phyloP scores from a whole-genome alignment of 495 filamentous ascomycete genomes.

The Elaphomyces granulatus region DNA sequence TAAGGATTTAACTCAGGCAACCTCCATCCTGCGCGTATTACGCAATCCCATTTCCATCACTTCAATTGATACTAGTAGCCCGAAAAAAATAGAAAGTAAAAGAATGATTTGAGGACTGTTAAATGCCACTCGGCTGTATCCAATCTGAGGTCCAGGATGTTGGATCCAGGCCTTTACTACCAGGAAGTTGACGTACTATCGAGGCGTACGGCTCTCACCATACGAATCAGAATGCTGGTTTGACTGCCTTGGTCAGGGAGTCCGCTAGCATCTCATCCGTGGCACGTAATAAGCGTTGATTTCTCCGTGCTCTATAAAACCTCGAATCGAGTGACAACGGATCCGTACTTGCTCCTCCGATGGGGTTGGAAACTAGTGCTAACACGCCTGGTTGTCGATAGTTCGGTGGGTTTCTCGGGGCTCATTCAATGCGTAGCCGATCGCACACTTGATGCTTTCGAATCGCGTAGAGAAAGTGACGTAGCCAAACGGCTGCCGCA shows the following conservation, averaged over 20 bases:
- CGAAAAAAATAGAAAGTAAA: neutral
- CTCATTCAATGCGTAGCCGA: neutral
- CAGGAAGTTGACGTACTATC: neutral
- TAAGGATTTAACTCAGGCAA: no score
- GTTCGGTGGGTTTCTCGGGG: neutral
- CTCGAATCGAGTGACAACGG: constrained; percentile 9
- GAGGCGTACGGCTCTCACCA: neutral
- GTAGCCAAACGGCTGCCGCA: constrained; percentile 4
- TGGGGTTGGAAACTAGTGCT: constrained; percentile 9
- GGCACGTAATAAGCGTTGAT: constrained; percentile 1
- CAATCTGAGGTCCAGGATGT: no score
- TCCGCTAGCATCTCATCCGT: constrained; percentile 10
- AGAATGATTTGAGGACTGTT: neutral
- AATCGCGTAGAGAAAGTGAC: constrained; percentile 3
- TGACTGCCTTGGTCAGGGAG: constrained; percentile 10
- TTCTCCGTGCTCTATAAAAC: constrained; percentile 1
- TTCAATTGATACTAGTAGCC: neutral
- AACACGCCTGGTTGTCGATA: constrained; percentile 10
- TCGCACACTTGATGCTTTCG: neutral
- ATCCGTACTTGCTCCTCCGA: constrained; percentile 10
- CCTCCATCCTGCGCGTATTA: neutral
- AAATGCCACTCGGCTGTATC: neutral
- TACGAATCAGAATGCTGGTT: neutral
- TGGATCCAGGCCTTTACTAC: neutral
- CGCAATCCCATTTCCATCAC: neutral